Evolutionary conservation across 176 grass and related monocot genomes (phyloP).

Genomic region (Carex scoparia): DNA sequence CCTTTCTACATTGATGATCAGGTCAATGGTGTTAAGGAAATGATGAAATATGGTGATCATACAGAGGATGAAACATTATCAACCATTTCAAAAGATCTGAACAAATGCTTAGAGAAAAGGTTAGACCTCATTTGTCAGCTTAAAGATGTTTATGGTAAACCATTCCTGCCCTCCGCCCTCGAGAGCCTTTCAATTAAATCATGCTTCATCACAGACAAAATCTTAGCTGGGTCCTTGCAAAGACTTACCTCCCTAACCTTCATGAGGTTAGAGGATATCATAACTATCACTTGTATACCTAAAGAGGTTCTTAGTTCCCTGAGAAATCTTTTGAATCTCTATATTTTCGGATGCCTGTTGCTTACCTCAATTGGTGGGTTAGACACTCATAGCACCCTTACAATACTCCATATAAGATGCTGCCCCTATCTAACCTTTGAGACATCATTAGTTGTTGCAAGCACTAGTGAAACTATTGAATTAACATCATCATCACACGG

Average conservation of each 20-base stretch:
- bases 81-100: neutral
- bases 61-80: neutral
- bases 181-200: neutral
- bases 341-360: neutral
- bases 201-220: neutral
- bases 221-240: neutral
- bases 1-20: neutral
- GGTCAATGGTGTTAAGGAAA: neutral
- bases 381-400: neutral
- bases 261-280: neutral
- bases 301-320: conserved; percentile 7
- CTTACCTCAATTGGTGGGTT: neutral
- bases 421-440: too few species aligned
- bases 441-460: too few species aligned
- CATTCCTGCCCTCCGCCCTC: neutral
- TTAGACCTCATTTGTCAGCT: neutral
- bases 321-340: neutral
- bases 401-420: too few species aligned
- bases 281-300: neutral
- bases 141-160: neutral
- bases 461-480: too few species aligned
- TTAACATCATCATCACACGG: too few species aligned
- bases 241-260: neutral
- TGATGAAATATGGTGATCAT: neutral
- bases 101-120: neutral